Base-by-base conservation (phyloP, 2,329 filamentous ascomycete species). In the Microcera coccophila region DNA sequence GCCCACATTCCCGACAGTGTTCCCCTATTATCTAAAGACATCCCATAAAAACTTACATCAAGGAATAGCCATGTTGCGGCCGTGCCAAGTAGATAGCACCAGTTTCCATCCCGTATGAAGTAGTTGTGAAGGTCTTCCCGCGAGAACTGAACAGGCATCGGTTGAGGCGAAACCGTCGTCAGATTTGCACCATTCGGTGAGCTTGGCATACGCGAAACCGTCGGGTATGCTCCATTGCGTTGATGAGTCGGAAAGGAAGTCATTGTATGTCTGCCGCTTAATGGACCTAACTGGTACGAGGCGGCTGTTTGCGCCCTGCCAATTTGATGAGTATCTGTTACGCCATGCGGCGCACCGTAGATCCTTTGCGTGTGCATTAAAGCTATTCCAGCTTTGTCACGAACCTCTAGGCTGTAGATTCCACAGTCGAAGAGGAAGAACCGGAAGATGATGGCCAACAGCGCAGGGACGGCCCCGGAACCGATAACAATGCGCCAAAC, bases 401-500 rank as follows among this genome's bases (percentile, higher is more conserved):
- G 79, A 49, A 85, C 79, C 52, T 85, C 81, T 20, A 84, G 72
- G 9, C 78, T 76, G 61, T 82, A 85, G 22, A 83, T 69, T 4
- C 81, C 81, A 42, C 77, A 81, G 58, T 85, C 82, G 28, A 80
- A 82, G 32, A 85, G 75, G 49, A 81, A 79, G 59, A 85, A 81
- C 15, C 82, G 78, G 54, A 84, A 84, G 29, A 82, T 69, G 45
- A 83, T 79, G 50, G 82, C 81, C 8, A 85, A 66, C 11, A 81
- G 65, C 4, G 80, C 81, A 0, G 82, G 82, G 0, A 84, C 69
- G 8, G 80, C 80, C 5, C 82, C 82, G 0, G 81, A 76, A 2
- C 80, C 82, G 49, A 84, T 77, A 21, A 85, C 78, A 55, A 82
- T 82, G 36, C 82, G 73, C 81, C 82, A 85, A 49, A 83, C 78